These are phyloP conservation scores for Tylopilus microsporus DNA, from an alignment of 1,284 basidiomycete genomes.

Conservation along the genomic window DNA sequence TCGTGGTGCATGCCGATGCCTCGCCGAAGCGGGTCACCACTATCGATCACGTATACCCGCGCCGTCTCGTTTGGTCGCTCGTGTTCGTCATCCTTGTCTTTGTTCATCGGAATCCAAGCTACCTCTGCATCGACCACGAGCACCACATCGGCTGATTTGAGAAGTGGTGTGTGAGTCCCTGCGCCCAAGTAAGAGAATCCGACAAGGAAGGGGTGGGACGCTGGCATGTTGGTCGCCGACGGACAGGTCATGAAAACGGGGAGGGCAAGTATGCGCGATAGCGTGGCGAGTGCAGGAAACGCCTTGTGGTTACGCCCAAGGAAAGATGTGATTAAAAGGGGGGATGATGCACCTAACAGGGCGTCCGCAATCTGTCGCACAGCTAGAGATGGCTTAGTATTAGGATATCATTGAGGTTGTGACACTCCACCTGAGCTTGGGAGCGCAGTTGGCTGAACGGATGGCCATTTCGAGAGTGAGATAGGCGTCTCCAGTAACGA, in stretches of 20 bases:
- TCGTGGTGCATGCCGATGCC: conserved; percentile 52
- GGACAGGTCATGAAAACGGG: conserved; percentile 54
- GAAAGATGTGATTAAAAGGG: conserved; percentile 64
- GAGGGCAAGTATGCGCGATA: conserved; percentile 51
- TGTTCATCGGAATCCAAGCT: conserved; percentile 57
- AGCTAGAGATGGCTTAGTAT: conserved; percentile 28
- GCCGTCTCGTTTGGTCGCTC: conserved; percentile 39
- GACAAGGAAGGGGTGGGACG: conserved; percentile 51
- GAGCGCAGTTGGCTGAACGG: conserved; percentile 48
- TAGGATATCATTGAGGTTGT: background rate
- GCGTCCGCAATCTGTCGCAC: conserved; percentile 44
- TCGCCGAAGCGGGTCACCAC: conserved; percentile 57
- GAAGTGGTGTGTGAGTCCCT: conserved; percentile 41
- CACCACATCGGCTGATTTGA: conserved; percentile 56
- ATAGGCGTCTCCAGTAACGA: conserved; percentile 31
- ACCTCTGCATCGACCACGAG: conserved; percentile 59
- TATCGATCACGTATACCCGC: background rate
- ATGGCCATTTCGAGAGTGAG: conserved; percentile 44
- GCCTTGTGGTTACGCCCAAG: conserved; percentile 54
- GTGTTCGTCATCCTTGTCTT: background rate
- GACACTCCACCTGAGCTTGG: conserved; percentile 40
- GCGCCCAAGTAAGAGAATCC: conserved; percentile 46
- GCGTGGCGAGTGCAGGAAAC: conserved; percentile 41
- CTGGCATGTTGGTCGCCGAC: conserved; percentile 50
- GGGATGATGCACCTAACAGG: conserved; percentile 47